Evolutionary conservation across 164 flowering plant genomes (phyloP).

Genomic region (Magnolia officinalis): DNA sequence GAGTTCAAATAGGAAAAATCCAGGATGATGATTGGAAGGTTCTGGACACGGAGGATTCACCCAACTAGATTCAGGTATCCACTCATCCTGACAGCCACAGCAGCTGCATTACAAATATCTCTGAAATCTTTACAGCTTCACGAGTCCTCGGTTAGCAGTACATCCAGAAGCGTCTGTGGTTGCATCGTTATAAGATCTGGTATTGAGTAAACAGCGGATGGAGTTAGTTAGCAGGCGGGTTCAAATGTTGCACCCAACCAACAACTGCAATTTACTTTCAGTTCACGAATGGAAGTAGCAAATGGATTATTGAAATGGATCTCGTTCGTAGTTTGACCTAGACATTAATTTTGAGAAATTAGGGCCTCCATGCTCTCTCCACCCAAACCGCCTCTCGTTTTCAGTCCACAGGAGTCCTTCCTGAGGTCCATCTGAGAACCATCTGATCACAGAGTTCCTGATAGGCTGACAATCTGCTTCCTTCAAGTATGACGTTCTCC

Average conservation of each 20-base stretch:
- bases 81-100: slow-evolving; percentile 47
- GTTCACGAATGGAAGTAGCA: slow-evolving; percentile 27
- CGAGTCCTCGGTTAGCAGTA: slow-evolving; percentile 64
- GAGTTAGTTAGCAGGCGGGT: slow-evolving; percentile 25
- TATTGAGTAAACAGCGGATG: slow-evolving; percentile 31
- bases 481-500: slow-evolving; percentile 21
- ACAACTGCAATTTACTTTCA: slow-evolving; percentile 12
- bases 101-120: slow-evolving; percentile 49
- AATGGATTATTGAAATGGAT: slow-evolving; percentile 23
- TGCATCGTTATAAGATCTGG: slow-evolving; percentile 31
- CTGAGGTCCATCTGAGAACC: slow-evolving; percentile 19
- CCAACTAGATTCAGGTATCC: slow-evolving; percentile 37
- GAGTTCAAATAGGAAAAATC: slow-evolving; percentile 17
- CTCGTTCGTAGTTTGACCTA: slow-evolving; percentile 52
- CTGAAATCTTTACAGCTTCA: slow-evolving; percentile 83
- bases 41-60: slow-evolving; percentile 26
- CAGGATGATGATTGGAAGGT: slow-evolving; percentile 19
- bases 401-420: slow-evolving; percentile 32
- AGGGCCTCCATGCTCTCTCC: slow-evolving; percentile 69
- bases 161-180: slow-evolving; percentile 43
- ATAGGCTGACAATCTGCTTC: slow-evolving; percentile 17
- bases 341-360: slow-evolving; percentile 74
- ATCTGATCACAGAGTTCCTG: slow-evolving; percentile 24
- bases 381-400: slow-evolving; percentile 42
- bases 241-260: slow-evolving; percentile 26